phyloP scores from a whole-genome alignment of 352 stramenopile genomes.

The Phytopythium montanum region DNA sequence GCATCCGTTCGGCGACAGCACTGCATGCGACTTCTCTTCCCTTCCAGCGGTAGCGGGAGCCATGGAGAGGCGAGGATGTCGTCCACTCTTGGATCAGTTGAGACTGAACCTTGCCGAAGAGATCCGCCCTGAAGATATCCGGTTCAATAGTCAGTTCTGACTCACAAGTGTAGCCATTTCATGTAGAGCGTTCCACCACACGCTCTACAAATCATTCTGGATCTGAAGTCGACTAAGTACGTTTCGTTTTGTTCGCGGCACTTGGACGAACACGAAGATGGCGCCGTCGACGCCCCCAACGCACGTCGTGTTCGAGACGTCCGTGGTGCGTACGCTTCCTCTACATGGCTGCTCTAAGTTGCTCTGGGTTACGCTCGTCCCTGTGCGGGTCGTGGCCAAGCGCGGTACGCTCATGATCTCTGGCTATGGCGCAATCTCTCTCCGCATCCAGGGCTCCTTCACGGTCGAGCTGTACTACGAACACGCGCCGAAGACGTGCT shows the following conservation, averaged over 20 bases:
- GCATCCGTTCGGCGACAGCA: no score
- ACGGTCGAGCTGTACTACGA: constrained; percentile 93
- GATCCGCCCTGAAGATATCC: background rate
- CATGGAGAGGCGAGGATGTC: background rate
- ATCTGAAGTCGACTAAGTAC: background rate
- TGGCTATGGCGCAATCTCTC: background rate
- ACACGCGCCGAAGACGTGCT: constrained; percentile 90
- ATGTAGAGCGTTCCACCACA: background rate
- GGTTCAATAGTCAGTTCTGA: background rate
- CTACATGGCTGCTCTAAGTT: background rate
- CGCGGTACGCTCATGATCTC: background rate
- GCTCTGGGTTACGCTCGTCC: background rate
- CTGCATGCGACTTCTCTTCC: background rate
- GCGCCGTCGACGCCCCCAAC: constrained; percentile 39
- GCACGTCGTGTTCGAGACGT: constrained; percentile 85
- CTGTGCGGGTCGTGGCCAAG: background rate
- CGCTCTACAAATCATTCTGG: background rate
- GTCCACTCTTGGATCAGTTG: background rate
- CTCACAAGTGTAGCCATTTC: background rate
- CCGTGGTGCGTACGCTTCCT: constrained; percentile 38
- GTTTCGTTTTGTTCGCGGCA: background rate
- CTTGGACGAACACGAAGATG: constrained; percentile 4
- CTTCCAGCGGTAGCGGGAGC: background rate
- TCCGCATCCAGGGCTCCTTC: constrained; percentile 69
- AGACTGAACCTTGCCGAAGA: background rate